These are phyloP conservation scores for Chlorella sp. DNA, from an alignment of 139 green algal genomes.

Conservation along the genomic window DNA sequence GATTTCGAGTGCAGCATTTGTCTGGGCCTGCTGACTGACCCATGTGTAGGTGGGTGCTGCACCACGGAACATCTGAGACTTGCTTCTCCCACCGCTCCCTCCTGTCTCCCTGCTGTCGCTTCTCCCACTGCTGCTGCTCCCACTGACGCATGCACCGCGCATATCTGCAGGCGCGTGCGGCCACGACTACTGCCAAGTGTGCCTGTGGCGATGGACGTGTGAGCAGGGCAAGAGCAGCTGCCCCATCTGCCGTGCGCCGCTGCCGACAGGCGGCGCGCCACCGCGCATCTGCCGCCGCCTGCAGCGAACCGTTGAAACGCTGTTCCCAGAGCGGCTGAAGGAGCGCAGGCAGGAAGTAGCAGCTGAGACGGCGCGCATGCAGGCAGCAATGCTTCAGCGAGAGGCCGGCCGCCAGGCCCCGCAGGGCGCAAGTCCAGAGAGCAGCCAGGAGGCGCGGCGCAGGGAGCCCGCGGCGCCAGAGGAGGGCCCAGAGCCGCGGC, in stretches of 20 bases:
- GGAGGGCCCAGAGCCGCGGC: too few relatives aligned
- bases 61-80: not conserved
- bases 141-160: not conserved
- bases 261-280: not conserved
- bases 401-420: too few relatives aligned
- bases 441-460: too few relatives aligned
- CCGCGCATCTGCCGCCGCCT: conserved; percentile 6
- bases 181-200: not conserved
- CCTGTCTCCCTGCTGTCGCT: not conserved
- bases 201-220: not conserved
- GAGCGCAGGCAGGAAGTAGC: too few relatives aligned
- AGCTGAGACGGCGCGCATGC: too few relatives aligned
- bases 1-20: conserved; percentile 10
- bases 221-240: conserved; percentile 7
- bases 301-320: not conserved
- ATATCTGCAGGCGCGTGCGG: not conserved
- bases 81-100: not conserved
- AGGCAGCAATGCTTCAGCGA: too few relatives aligned
- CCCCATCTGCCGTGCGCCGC: conserved; percentile 5
- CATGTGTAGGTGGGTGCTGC: not conserved
- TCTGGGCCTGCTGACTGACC: conserved; percentile 2
- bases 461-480: too few relatives aligned
- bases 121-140: not conserved
- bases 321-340: conserved; percentile 15
- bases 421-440: too few relatives aligned